A percentile compares a stretch with the other conserved stretches of the same genome.
Evolutionary conservation across 768 basidiomycete species (phyloP).

Genomic region (Lactarius evosmus): DNA sequence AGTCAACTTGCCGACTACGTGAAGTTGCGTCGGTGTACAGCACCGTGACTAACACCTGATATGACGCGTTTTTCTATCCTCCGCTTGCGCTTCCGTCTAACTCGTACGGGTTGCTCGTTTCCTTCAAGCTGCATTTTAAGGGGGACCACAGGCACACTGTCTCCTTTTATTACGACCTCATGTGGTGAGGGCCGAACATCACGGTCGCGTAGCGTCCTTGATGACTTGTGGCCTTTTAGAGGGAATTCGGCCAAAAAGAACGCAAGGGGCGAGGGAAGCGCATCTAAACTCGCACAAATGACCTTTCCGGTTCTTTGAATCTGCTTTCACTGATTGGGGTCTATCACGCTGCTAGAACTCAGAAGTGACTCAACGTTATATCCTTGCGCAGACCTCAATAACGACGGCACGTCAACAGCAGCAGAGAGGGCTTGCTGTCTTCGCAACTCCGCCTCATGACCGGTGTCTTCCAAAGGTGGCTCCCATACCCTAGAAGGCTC

Average conservation of each 20-base stretch:
- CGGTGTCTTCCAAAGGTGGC: constrained; percentile 34
- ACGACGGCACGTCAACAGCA: constrained; percentile 34
- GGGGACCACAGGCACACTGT: neutral
- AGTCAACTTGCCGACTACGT: neutral
- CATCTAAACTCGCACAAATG: constrained; percentile 9
- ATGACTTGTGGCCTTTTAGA: neutral
- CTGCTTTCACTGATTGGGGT: constrained; percentile 2
- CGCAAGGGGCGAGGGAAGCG: neutral
- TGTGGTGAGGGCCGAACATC: constrained; percentile 17
- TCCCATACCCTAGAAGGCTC: constrained; percentile 29
- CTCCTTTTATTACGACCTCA: constrained; percentile 12
- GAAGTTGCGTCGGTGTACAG: constrained; percentile 22
- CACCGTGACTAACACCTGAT: constrained; percentile 31
- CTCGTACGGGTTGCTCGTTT: neutral
- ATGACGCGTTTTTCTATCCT: constrained; percentile 24
- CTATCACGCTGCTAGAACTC: neutral
- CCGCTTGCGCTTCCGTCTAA: constrained; percentile 13
- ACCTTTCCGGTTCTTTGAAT: constrained; percentile 8
- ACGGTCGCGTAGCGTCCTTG: neutral
- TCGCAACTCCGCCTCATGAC: constrained; percentile 31
- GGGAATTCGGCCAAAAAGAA: constrained; percentile 20
- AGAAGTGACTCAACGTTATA: constrained; percentile 28
- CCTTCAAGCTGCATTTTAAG: neutral
- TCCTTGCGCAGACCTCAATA: constrained; percentile 30
- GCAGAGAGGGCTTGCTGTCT: constrained; percentile 30